These are phyloP conservation scores for Aspergillus ibericus DNA, from an alignment of 2,329 filamentous ascomycete genomes.

Conservation along the genomic window DNA sequence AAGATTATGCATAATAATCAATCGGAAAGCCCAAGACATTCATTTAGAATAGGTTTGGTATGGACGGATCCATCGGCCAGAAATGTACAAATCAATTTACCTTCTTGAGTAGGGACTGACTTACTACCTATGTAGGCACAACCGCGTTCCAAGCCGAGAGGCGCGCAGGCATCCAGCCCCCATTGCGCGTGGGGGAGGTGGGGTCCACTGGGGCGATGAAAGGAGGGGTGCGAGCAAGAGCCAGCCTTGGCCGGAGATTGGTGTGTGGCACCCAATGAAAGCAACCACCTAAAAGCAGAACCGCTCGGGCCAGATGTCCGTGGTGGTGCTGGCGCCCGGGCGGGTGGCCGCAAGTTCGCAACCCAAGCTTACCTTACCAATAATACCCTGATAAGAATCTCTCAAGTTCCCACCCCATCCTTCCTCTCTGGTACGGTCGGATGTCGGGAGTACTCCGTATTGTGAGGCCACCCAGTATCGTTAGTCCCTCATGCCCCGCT, in stretches of 20 bases:
- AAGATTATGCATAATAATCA: not conserved
- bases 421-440: not conserved
- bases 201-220: not conserved
- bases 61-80: too few relatives aligned
- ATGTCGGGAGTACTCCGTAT: not conserved
- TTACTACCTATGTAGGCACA: not conserved
- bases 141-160: not conserved
- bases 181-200: not conserved
- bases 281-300: not conserved
- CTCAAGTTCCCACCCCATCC: not conserved
- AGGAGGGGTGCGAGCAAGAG: conserved; percentile 8
- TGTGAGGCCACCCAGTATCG: not conserved
- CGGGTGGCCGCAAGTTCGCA: not conserved
- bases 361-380: not conserved
- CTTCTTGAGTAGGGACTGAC: too few relatives aligned
- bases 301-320: not conserved
- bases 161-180: not conserved
- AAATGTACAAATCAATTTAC: too few relatives aligned
- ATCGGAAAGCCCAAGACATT: not conserved
- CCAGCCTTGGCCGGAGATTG: not conserved
- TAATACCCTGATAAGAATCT: not conserved
- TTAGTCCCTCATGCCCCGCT: not conserved
- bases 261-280: not conserved
- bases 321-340: not conserved
- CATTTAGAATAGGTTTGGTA: too few relatives aligned